These are phyloP conservation scores for Solanum sparsipilum DNA, from an alignment of 257 asterid genomes.

Conservation along the genomic window DNA sequence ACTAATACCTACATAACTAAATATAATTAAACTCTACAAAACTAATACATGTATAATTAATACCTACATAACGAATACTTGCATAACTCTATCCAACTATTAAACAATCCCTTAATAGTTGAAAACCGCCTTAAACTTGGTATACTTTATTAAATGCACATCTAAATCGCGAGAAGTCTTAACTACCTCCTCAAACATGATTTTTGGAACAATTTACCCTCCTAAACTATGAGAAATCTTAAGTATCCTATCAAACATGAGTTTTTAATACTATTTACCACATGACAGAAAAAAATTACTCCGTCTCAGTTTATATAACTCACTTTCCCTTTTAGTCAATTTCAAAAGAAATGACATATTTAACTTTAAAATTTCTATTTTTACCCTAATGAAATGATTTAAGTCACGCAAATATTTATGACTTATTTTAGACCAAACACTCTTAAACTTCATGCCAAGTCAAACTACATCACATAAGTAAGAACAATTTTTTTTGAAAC, in stretches of 20 bases:
- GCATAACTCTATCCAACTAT: too few species aligned
- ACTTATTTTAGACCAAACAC: not conserved
- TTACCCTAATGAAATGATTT: not conserved
- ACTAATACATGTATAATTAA: too few species aligned
- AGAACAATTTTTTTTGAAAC: not conserved
- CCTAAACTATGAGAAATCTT: not conserved
- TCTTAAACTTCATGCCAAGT: not conserved
- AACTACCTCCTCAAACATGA: not conserved
- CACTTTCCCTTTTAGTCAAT: not conserved
- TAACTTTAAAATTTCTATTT: too few species aligned
- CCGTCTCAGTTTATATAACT: not conserved
- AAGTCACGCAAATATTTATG: not conserved
- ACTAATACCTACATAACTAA: too few species aligned
- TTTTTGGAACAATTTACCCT: not conserved
- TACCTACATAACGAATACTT: too few species aligned
- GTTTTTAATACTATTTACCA: too few species aligned
- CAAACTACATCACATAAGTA: not conserved
- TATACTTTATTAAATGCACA: not conserved
- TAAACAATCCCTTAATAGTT: too few species aligned
- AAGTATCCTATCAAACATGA: not conserved
- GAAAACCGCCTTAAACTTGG: not conserved
- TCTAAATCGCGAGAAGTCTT: not conserved
- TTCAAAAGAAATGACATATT: too few species aligned
- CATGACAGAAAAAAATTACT: not conserved
- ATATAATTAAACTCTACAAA: too few species aligned